phyloP scores from a whole-genome alignment of 306 rosid species.

The Lathyrus tuberosus region DNA sequence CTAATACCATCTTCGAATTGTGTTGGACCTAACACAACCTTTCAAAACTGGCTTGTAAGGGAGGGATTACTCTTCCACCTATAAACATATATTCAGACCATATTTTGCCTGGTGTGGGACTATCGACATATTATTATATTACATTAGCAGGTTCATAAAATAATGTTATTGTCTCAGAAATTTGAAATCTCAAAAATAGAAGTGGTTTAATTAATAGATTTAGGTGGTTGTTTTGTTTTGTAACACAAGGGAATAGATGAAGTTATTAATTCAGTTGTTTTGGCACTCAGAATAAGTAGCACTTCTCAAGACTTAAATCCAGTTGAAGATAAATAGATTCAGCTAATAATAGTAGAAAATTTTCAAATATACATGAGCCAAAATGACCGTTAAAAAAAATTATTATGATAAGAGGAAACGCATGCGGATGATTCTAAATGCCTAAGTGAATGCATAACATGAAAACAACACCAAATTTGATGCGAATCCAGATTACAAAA shows the following conservation, averaged over 20 bases:
- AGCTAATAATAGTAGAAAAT: conserved; percentile 23
- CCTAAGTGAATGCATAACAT: conserved; percentile 15
- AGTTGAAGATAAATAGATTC: conserved; percentile 31
- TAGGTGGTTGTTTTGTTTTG: conserved; percentile 25
- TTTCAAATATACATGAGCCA: conserved; percentile 19
- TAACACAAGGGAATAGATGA: not conserved
- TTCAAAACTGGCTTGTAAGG: too few relatives aligned
- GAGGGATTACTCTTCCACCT: too few relatives aligned
- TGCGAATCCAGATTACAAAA: too few relatives aligned
- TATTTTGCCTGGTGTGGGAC: too few relatives aligned
- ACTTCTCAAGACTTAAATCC: conserved; percentile 19
- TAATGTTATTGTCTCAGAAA: not conserved
- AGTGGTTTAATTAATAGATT: conserved; percentile 10
- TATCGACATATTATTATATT: not conserved
- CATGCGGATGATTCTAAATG: not conserved
- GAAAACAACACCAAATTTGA: conserved; percentile 12
- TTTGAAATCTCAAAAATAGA: conserved; percentile 15
- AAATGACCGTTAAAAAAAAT: conserved; percentile 21
- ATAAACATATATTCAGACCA: too few relatives aligned
- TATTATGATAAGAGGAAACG: conserved; percentile 10
- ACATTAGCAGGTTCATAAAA: conserved; percentile 28
- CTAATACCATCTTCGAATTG: too few relatives aligned
- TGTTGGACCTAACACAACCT: too few relatives aligned
- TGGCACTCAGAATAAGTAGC: conserved; percentile 10
- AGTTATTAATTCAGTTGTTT: conserved; percentile 29